Conservation (phyloP, 192 early-diverging fungal species). For the Coemansia sp. region DNA sequence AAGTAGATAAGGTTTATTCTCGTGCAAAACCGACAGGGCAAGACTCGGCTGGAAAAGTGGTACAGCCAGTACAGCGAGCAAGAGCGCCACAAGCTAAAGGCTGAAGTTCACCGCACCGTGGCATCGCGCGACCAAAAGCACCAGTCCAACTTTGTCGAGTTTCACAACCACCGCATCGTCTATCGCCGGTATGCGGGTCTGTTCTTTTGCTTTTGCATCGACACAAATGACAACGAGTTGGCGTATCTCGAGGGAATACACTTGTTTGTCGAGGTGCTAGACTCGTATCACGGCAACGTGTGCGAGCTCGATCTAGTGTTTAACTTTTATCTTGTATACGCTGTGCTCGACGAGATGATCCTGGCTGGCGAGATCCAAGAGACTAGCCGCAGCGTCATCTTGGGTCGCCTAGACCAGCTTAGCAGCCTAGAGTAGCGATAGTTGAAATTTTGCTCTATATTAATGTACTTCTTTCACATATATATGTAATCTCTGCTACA, state of each 20-base stretch:
- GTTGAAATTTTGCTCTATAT: slow-evolving; percentile 12
- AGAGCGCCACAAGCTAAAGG: slow-evolving; percentile 92
- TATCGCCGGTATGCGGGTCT: slow-evolving; percentile 98
- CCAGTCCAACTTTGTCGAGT: slow-evolving; percentile 99
- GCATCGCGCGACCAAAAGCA: slow-evolving; percentile 96
- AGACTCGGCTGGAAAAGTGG: slow-evolving; percentile 97
- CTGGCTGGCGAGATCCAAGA: slow-evolving; percentile 98
- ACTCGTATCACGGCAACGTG: slow-evolving; percentile 98
- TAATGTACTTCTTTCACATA: not conserved
- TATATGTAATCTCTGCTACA: not conserved
- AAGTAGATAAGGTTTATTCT: slow-evolving; percentile 88
- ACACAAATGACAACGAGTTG: slow-evolving; percentile 98
- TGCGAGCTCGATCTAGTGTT: slow-evolving; percentile 98
- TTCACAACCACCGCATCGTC: slow-evolving; percentile 97
- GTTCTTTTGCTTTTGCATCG: slow-evolving; percentile 99
- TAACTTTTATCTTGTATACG: slow-evolving; percentile 98
- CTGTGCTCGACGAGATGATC: slow-evolving; percentile 97
- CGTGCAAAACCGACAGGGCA: slow-evolving; percentile 98
- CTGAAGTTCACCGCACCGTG: slow-evolving; percentile 93
- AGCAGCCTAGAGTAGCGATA: slow-evolving; percentile 72
- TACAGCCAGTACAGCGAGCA: slow-evolving; percentile 93
- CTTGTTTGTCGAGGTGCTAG: slow-evolving; percentile 98
- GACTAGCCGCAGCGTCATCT: slow-evolving; percentile 79
- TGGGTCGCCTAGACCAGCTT: slow-evolving; percentile 76
- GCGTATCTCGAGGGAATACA: slow-evolving; percentile 96